phyloP scores from a whole-genome alignment of 1,284 basidiomycete species.

The Cerioporus squamosus region DNA sequence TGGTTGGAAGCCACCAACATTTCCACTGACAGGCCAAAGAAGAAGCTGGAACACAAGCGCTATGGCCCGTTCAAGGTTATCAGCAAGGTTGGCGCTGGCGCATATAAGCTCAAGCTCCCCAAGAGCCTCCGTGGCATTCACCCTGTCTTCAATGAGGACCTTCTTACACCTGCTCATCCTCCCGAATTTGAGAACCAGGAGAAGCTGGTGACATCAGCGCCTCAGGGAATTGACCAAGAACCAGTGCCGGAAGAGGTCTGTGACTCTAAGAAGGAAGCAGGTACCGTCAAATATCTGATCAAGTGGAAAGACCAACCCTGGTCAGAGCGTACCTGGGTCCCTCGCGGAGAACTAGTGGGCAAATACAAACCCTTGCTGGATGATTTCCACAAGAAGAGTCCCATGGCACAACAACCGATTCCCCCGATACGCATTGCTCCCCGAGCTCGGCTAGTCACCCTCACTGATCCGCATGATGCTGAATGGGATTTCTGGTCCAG shows the following conservation, averaged over 20 bases:
- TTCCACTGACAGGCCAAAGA: conserved; percentile 30
- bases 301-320: conserved; percentile 15
- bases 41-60: conserved; percentile 37
- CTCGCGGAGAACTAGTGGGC: background rate
- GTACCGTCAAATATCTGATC: conserved; percentile 10
- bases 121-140: conserved; percentile 34
- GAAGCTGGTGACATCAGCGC: background rate
- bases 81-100: conserved; percentile 26
- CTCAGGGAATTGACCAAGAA: background rate
- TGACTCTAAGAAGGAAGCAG: conserved; percentile 1
- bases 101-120: conserved; percentile 40
- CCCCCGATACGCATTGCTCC: background rate
- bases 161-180: conserved; percentile 23
- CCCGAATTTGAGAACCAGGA: conserved; percentile 6
- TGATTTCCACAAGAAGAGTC: conserved; percentile 2
- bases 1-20: conserved; percentile 35
- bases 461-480: background rate
- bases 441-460: background rate
- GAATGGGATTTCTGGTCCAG: conserved; percentile 2
- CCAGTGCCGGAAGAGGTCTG: conserved; percentile 2
- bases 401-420: background rate
- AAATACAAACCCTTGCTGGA: background rate
- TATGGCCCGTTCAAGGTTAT: conserved; percentile 41
- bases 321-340: conserved; percentile 18
- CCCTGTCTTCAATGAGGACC: conserved; percentile 40